Evolutionary conservation across 2,329 filamentous ascomycete species (phyloP), one percentile per base, ranked within the genome.

Genomic region (Nectriaceae sp.): DNA sequence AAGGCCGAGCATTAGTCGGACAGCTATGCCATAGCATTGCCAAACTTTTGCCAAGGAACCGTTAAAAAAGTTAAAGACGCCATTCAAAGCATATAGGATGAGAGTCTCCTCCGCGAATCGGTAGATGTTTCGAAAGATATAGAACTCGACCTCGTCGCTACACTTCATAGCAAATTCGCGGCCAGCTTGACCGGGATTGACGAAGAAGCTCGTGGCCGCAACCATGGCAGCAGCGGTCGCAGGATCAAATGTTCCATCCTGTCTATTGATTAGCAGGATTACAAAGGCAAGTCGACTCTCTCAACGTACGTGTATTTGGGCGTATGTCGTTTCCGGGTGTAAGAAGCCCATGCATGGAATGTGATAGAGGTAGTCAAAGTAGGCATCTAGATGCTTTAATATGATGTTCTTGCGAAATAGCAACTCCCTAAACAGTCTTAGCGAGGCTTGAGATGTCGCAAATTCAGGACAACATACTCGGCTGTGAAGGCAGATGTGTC

Each of bases 111-210:
- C 66, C 31, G 63, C 65, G 33, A 72, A 68, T 26, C 61, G 64
- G 54, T 70, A 66, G 44, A 76, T 64, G 53, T 72, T 66, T 37
- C 70, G 65, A 60, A 73, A 65, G 29, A 76, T 53, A 55, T 69
- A 66, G 43, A 67, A 62, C 46, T 75, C 71, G 29, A 74, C 67
- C 42, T 69, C 61, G 15, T 69, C 65, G 46, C 64, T 68, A 52
- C 70, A 75, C 41, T 62, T 69, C 41, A 63, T 60, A 4, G 67
- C 66, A 47, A 74, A 72, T 6, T 67, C 68, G 8, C 64, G 62
- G 3, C 65, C 65, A 3, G 59, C 59, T 8, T 64, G 56, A 15
- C 64, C 57, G 0, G 70, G 63, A 29, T 67, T 65, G 24, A 73
- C 61, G 36, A 72, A 68, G 22, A 69, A 61, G 24, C 65, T 65